phyloP scores from a whole-genome alignment of 805 yeast genomes.

The Nakazawaea ernobii region DNA sequence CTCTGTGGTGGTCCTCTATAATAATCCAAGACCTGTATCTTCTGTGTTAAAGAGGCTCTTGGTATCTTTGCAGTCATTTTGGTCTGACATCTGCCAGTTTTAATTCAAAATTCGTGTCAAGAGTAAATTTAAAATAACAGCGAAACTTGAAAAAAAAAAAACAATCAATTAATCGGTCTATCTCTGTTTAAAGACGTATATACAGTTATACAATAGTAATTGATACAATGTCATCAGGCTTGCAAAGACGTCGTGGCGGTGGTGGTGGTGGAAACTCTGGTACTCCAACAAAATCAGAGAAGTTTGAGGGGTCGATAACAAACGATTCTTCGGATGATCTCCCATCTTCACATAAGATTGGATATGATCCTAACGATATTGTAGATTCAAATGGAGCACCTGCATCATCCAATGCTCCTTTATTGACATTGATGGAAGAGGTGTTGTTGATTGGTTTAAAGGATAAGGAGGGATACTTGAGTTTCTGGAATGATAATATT shows the following conservation, averaged over 20 bases:
- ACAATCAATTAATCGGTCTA: too few species aligned
- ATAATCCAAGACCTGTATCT: constrained; percentile 27
- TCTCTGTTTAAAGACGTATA: too few species aligned
- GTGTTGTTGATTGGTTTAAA: constrained; percentile 88
- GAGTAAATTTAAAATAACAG: not conserved
- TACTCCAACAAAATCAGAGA: constrained; percentile 10
- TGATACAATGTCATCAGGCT: constrained; percentile 34
- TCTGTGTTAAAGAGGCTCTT: constrained; percentile 25
- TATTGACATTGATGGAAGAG: constrained; percentile 92
- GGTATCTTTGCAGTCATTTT: constrained; percentile 14
- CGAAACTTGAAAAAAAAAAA: not conserved
- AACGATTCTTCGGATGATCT: constrained; percentile 20
- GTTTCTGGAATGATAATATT: constrained; percentile 97
- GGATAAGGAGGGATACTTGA: constrained; percentile 92
- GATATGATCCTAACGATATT: constrained; percentile 70
- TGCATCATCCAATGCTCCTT: constrained; percentile 39
- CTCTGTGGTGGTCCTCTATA: constrained; percentile 24
- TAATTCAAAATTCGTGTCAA: not conserved
- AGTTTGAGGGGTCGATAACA: not conserved
- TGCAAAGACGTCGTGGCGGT: constrained; percentile 75
- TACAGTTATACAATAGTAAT: too few species aligned
- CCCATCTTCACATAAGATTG: constrained; percentile 52
- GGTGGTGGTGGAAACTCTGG: constrained; percentile 20
- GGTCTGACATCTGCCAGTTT: not conserved
- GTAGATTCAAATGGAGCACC: constrained; percentile 27